These are phyloP conservation scores for Grammothele lineata DNA, from an alignment of 768 basidiomycete species.

Conservation along the genomic window DNA sequence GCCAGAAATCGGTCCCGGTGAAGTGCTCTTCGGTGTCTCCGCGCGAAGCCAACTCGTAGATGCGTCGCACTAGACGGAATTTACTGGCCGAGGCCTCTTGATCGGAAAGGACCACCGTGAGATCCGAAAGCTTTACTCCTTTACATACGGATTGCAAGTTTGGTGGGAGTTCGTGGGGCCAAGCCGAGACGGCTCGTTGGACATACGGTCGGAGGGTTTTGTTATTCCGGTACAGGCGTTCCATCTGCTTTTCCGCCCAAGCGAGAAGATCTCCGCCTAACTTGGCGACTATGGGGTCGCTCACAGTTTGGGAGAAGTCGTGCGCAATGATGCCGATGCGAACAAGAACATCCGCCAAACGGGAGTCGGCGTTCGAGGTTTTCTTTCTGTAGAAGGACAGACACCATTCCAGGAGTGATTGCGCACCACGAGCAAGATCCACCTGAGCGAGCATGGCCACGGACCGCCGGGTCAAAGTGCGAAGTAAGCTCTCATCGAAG, in stretches of 20 bases:
- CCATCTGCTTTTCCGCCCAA: constrained; percentile 62
- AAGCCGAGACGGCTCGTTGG: constrained; percentile 59
- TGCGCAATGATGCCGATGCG: constrained; percentile 61
- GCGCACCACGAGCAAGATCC: constrained; percentile 64
- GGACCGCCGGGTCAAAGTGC: constrained; percentile 64
- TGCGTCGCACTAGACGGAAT: constrained; percentile 66
- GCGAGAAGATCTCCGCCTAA: constrained; percentile 46
- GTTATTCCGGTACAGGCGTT: constrained; percentile 34
- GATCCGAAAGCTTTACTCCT: constrained; percentile 40
- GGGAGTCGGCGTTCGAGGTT: constrained; percentile 38
- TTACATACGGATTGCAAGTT: constrained; percentile 42
- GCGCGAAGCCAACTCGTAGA: constrained; percentile 45
- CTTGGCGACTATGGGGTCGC: constrained; percentile 25
- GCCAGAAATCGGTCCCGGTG: constrained; percentile 71
- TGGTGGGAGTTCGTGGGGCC: constrained; percentile 62
- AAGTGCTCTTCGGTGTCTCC: constrained; percentile 36
- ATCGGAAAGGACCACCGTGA: constrained; percentile 57
- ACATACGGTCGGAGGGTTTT: constrained; percentile 40
- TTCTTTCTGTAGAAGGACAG: constrained; percentile 46
- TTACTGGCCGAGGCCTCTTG: constrained; percentile 65
- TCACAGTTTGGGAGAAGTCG: constrained; percentile 40
- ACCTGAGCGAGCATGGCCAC: constrained; percentile 59
- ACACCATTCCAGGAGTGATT: constrained; percentile 78
- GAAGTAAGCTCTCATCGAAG: constrained; percentile 61
- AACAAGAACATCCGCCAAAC: constrained; percentile 63